A percentile compares a stretch with the other conserved stretches of the same genome.
Conservation (phyloP, 2,329 filamentous ascomycete species). For the Colletotrichum kahawae region DNA sequence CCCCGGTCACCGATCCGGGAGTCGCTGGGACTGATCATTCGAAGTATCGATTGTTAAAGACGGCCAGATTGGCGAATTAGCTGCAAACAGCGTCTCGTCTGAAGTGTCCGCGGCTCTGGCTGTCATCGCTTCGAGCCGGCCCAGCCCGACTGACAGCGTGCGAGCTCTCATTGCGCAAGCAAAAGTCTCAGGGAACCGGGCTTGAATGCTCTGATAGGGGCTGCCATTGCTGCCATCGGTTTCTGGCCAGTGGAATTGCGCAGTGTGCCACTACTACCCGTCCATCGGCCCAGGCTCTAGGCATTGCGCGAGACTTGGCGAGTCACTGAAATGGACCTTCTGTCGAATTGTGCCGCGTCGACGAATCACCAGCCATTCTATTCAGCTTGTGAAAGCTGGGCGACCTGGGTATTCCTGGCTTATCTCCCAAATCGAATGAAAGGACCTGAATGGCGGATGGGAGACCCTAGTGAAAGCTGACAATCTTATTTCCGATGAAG, state of each 20-base stretch:
- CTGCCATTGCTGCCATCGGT: not conserved
- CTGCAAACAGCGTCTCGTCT: conserved; percentile 2
- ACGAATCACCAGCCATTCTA: not conserved
- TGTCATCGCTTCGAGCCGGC: not conserved
- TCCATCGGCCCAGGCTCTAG: conserved; percentile 1
- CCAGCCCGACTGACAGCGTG: not conserved
- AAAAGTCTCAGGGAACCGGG: not conserved
- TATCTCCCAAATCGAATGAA: not conserved
- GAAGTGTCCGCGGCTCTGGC: not conserved
- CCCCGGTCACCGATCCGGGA: conserved; percentile 15
- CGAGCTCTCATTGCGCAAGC: not conserved
- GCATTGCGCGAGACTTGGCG: conserved; percentile 16
- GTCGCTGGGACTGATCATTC: not conserved
- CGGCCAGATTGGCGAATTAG: not conserved
- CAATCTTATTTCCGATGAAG: conserved; percentile 4
- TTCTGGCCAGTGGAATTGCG: not conserved
- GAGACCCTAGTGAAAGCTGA: not conserved
- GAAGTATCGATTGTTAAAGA: not conserved
- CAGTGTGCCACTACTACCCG: not conserved
- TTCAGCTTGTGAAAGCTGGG: not conserved
- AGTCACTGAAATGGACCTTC: not conserved
- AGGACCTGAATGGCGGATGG: not conserved
- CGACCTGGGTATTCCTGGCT: not conserved
- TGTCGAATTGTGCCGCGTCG: not conserved
- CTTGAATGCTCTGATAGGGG: not conserved